A percentile compares a stretch with the other conserved stretches of the same genome.
phyloP scores from a whole-genome alignment of 2,329 filamentous ascomycete species.

The Phyllosticta citrichinensis region DNA sequence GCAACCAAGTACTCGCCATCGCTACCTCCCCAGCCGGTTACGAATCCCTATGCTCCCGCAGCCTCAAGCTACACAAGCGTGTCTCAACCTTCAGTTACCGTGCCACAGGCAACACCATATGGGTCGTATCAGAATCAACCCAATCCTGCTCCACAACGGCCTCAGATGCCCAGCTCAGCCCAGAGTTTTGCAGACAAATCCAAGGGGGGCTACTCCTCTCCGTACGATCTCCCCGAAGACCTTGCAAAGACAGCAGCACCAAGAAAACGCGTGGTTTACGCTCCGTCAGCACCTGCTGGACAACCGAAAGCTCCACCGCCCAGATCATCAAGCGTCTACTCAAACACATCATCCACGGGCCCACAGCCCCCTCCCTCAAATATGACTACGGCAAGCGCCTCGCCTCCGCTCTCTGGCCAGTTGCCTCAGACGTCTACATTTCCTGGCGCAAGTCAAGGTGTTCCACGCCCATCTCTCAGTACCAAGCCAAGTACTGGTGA shows the following conservation, averaged over 20 bases:
- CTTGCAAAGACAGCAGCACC: conserved; percentile 59
- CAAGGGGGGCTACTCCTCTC: conserved; percentile 86
- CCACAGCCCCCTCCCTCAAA: conserved; percentile 20
- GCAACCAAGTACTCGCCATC: conserved; percentile 28
- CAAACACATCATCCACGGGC: conserved; percentile 14
- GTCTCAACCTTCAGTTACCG: conserved; percentile 23
- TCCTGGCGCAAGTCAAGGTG: conserved; percentile 6
- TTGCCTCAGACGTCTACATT: conserved; percentile 21
- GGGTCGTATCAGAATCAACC: conserved; percentile 13
- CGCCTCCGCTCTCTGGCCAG: conserved; percentile 32
- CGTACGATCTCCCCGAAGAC: conserved; percentile 90
- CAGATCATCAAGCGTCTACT: conserved; percentile 52
- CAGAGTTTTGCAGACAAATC: conserved; percentile 86
- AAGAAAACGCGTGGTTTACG: conserved; percentile 31
- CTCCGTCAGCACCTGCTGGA: conserved; percentile 16
- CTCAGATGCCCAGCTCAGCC: conserved; percentile 39
- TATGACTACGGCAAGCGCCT: conserved; percentile 25
- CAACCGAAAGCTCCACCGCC: conserved; percentile 42
- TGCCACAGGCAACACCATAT: conserved; percentile 19
- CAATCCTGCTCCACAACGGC: conserved; percentile 28
- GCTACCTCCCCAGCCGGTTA: conserved; percentile 16
- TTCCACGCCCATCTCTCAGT: conserved; percentile 15
- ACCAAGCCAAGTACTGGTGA: conserved; percentile 25
- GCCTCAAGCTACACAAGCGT: conserved; percentile 41
- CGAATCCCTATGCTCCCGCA: conserved; percentile 42